Base-by-base conservation (phyloP, 1,139 yeast species). In the Magnusiomyces ingens region DNA sequence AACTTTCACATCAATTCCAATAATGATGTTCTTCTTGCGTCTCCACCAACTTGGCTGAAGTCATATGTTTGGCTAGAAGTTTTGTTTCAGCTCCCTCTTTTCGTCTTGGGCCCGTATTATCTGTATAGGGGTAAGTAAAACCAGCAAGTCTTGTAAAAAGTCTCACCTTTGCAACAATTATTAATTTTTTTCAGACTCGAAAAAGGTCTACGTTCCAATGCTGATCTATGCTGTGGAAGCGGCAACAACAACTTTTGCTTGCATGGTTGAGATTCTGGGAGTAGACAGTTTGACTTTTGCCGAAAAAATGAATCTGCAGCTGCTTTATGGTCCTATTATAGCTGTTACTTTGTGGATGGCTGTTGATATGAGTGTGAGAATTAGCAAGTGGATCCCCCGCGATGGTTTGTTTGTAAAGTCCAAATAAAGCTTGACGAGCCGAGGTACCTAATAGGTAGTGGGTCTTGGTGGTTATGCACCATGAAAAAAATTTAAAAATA, bases 191-290 rank as follows among this genome's bases (percentile, higher is more conserved):
- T 37, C 35, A 50, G 54, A 52, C 53, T 54, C 63, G 48, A 64
- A 67, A 44, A 64, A 67, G 22, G 69, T 78, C 15, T 81, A 78
- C 62, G 75, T 81, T 13, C 75, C 74, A 66, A 68, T 81, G 60
- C 67, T 82, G n/a, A 65, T 84, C 13, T 88, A 88, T 65, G 94
- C 89, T 3, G 79, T 85, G 63, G 88, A 85, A 64, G 95, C 95
- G 0, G 71, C 82, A 11, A 74, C 84, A 55, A 85, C 95, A 12
- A 86, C 95, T 0, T 68, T 82, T 46, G 81, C 82, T 11, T 88
- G 95, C 64, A 58, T 72, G 26, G 67, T 62, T 3, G 75, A 71
- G 22, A 18, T 47, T 13, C 13, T 26, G 17, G 46, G 18, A 12
- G 12, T 21, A 15, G 15, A 21, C 32, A 21, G 15, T 35, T 19